Evolutionary conservation across 805 yeast genomes (phyloP).

Genomic region (Saturnispora saitoi): DNA sequence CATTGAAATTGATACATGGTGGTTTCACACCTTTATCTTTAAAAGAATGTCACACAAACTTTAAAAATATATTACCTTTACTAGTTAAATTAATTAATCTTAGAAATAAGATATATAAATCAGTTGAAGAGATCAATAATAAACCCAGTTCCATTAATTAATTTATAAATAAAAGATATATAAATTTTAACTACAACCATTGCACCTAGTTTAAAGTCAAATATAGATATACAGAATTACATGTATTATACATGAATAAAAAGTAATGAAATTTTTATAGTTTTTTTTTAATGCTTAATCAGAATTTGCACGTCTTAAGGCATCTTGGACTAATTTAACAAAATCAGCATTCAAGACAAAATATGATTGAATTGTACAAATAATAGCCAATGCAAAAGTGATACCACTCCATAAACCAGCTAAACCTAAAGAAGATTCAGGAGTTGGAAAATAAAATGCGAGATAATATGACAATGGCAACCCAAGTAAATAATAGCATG

Average conservation of each 20-base stretch:
- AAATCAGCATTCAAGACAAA: slow-evolving; percentile 40
- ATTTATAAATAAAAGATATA: no score
- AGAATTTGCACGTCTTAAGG: slow-evolving; percentile 29
- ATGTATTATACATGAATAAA: no score
- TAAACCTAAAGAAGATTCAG: slow-evolving; percentile 29
- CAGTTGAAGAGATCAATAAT: neutral
- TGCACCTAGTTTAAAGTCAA: no score
- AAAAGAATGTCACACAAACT: slow-evolving; percentile 15
- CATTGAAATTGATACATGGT: slow-evolving; percentile 21
- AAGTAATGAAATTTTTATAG: neutral
- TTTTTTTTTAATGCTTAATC: slow-evolving; percentile 13
- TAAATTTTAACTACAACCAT: no score
- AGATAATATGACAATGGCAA: slow-evolving; percentile 55
- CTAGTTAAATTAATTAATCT: slow-evolving; percentile 13
- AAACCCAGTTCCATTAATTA: neutral
- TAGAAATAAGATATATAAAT: slow-evolving; percentile 7
- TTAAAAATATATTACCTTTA: slow-evolving; percentile 7
- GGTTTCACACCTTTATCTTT: slow-evolving; percentile 21
- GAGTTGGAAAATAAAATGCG: slow-evolving; percentile 38
- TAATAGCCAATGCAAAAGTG: slow-evolving; percentile 29
- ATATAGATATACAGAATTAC: neutral
- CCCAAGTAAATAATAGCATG: slow-evolving; percentile 62
- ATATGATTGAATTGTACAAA: slow-evolving; percentile 43
- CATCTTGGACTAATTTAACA: slow-evolving; percentile 41
- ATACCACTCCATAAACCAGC: slow-evolving; percentile 32